A percentile compares a stretch with the other conserved stretches of the same genome.
These are phyloP conservation scores for Xerophyta viscosa DNA, from an alignment of 106 monocot species.

Conservation along the genomic window DNA sequence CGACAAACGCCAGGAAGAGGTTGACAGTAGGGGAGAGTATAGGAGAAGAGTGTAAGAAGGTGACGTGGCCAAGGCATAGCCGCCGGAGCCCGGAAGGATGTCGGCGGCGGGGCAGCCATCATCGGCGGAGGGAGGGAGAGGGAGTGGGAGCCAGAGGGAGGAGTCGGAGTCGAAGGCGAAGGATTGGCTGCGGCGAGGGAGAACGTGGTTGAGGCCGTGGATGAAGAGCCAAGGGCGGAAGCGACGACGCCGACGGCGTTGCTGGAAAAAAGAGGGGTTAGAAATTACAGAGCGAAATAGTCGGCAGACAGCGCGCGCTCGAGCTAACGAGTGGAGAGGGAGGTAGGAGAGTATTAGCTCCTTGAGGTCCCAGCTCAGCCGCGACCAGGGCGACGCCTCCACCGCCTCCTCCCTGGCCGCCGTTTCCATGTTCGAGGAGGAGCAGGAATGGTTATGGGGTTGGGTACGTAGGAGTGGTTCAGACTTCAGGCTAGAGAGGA, in stretches of 20 bases:
- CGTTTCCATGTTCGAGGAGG: neutral
- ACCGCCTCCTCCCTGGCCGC: conserved; percentile 1
- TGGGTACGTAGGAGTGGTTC: too few relatives aligned
- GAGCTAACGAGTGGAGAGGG: conserved; percentile 36
- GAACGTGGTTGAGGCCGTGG: conserved; percentile 53
- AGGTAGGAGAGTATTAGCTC: conserved; percentile 51
- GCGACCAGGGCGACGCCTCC: conserved; percentile 11
- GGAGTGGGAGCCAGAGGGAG: conserved; percentile 18
- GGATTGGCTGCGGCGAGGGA: conserved; percentile 27
- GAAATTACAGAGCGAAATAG: conserved; percentile 30
- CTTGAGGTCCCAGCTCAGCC: conserved; percentile 37
- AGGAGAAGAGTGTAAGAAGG: conserved; percentile 13
- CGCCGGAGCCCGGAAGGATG: conserved; percentile 35
- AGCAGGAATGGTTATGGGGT: neutral
- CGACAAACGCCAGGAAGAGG: conserved; percentile 10
- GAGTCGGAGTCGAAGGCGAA: conserved; percentile 55
- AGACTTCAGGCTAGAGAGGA: too few relatives aligned
- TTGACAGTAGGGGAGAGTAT: conserved; percentile 23
- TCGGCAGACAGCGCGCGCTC: conserved; percentile 42
- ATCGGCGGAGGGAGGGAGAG: neutral
- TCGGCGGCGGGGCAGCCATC: conserved; percentile 2
- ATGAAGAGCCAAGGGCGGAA: conserved; percentile 56
- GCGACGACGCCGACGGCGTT: conserved; percentile 1
- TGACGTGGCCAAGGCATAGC: conserved; percentile 28
- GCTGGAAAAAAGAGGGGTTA: conserved; percentile 10